phyloP scores from a whole-genome alignment of 2,329 filamentous ascomycete genomes.

The Exophiala lecanii-corni region DNA sequence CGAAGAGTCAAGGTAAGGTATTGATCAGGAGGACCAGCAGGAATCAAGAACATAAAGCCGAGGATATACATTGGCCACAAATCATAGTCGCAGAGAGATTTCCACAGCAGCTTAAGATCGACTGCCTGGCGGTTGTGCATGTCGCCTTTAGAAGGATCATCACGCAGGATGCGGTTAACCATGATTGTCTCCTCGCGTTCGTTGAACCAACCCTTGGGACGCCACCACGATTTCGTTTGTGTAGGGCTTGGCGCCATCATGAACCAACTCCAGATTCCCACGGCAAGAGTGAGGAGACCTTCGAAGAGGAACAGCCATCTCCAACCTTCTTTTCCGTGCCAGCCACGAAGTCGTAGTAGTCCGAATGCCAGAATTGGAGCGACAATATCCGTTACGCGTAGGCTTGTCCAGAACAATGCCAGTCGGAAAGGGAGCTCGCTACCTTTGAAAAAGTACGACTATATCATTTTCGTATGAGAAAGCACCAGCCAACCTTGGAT shows the following conservation, averaged over 20 bases:
- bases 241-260: conserved; percentile 58
- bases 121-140: conserved; percentile 40
- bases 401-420: conserved; percentile 60
- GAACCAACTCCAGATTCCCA: conserved; percentile 35
- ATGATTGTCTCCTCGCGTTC: conserved; percentile 63
- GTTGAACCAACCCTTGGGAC: conserved; percentile 55
- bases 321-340: conserved; percentile 36
- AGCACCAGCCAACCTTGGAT: no score
- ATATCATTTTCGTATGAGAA: not conserved
- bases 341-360: conserved; percentile 32
- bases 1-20: conserved; percentile 45
- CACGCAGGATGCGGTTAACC: conserved; percentile 45
- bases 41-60: conserved; percentile 36
- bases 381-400: conserved; percentile 32
- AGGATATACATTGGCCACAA: conserved; percentile 52
- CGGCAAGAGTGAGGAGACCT: conserved; percentile 36
- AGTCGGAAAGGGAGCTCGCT: conserved; percentile 38
- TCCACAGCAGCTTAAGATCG: conserved; percentile 43
- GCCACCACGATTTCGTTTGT: conserved; percentile 43
- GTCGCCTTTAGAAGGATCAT: conserved; percentile 42
- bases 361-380: conserved; percentile 40
- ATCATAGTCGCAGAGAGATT: conserved; percentile 49
- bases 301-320: conserved; percentile 35
- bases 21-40: conserved; percentile 31
- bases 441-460: conserved; percentile 62